A percentile compares a stretch with the other conserved stretches of the same genome.
phyloP scores from a whole-genome alignment of 805 yeast species.

The Saturnispora quitensis region DNA sequence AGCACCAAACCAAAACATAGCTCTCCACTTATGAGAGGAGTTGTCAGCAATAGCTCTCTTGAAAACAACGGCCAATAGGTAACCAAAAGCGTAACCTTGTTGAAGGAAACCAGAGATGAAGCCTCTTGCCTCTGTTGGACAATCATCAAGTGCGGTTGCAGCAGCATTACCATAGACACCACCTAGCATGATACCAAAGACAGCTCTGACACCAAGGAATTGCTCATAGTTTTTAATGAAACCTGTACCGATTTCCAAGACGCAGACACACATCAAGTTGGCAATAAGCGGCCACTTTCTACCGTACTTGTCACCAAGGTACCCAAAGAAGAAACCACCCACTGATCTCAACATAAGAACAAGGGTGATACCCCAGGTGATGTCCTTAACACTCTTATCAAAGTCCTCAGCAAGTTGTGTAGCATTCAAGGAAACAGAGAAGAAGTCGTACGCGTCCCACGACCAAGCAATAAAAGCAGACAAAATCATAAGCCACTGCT shows the following conservation, averaged over 20 bases:
- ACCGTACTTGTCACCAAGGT: constrained; percentile 51
- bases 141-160: constrained; percentile 45
- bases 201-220: constrained; percentile 52
- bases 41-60: constrained; percentile 53
- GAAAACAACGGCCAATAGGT: constrained; percentile 54
- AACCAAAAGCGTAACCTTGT: constrained; percentile 73
- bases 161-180: constrained; percentile 48
- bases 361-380: constrained; percentile 60
- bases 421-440: constrained; percentile 46
- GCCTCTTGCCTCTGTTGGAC: constrained; percentile 46
- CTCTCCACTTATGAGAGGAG: constrained; percentile 49
- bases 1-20: constrained; percentile 63
- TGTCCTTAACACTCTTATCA: constrained; percentile 36
- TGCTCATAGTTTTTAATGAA: constrained; percentile 47
- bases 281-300: constrained; percentile 48
- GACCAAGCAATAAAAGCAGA: constrained; percentile 54
- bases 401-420: constrained; percentile 38
- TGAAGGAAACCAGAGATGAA: constrained; percentile 62
- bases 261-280: constrained; percentile 38
- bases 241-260: constrained; percentile 55
- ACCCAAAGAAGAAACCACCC: constrained; percentile 56
- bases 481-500: constrained; percentile 48
- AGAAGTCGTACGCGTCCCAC: constrained; percentile 59
- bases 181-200: constrained; percentile 54
- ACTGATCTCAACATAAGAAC: constrained; percentile 62